A percentile compares a stretch with the other conserved stretches of the same genome.
Conservation (phyloP, 805 yeast species). For the Teunomyces aglyptinius region DNA sequence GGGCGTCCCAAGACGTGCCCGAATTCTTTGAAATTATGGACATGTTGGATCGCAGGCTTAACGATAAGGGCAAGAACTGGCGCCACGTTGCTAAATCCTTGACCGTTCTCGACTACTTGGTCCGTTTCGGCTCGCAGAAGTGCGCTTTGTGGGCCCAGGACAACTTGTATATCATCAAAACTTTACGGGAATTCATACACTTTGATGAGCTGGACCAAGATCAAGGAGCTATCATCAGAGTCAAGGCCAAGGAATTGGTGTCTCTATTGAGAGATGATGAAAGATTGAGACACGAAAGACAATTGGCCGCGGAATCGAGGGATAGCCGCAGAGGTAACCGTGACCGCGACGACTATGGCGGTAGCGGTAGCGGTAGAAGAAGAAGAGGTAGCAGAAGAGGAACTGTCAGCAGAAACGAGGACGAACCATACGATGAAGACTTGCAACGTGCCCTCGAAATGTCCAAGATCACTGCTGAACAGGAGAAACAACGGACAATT, state of each 20-base stretch:
- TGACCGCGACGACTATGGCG: conserved; percentile 11
- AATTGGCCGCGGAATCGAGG: conserved; percentile 27
- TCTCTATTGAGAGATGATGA: conserved; percentile 79
- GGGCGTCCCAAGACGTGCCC: conserved; percentile 51
- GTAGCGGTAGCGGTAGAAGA: conserved; percentile 14
- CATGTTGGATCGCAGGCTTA: conserved; percentile 85
- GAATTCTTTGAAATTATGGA: conserved; percentile 91
- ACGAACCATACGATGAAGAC: conserved; percentile 66
- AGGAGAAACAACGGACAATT: conserved; percentile 63
- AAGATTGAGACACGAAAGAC: conserved; percentile 69
- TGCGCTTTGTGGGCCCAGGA: conserved; percentile 92
- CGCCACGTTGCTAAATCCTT: conserved; percentile 91
- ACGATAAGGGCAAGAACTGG: conserved; percentile 97
- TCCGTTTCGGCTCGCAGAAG: conserved; percentile 81
- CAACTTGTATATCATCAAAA: conserved; percentile 82
- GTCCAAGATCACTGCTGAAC: conserved; percentile 78
- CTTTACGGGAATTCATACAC: conserved; percentile 85
- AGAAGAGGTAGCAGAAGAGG: conserved; percentile 16
- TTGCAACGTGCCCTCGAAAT: conserved; percentile 77
- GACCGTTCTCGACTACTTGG: conserved; percentile 83
- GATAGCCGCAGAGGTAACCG: conserved; percentile 28
- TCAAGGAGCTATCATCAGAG: conserved; percentile 83
- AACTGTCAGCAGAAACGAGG: conserved; percentile 14
- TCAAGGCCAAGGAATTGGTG: conserved; percentile 86
- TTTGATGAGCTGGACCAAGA: conserved; percentile 75